Conservation (phyloP, 345 rosid genomes). For the Citropsis articulata region DNA sequence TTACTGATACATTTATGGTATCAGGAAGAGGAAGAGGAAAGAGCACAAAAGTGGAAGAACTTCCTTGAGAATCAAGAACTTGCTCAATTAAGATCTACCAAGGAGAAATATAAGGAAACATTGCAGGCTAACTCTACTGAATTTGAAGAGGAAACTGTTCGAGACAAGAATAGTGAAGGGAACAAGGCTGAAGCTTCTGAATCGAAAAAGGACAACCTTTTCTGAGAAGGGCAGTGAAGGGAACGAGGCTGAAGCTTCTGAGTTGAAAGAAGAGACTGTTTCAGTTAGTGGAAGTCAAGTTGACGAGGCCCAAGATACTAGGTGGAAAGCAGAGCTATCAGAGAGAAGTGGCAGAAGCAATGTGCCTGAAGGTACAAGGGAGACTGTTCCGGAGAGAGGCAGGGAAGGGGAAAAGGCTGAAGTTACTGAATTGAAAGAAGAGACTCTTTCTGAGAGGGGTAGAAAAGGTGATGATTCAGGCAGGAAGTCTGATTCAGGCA, state of each 20-base stretch:
- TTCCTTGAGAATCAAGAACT: slow-evolving; percentile 57
- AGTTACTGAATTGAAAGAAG: neutral
- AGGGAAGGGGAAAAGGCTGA: slow-evolving; percentile 5
- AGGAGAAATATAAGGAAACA: slow-evolving; percentile 24
- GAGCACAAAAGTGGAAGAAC: slow-evolving; percentile 61
- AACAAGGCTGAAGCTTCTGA: slow-evolving; percentile 25
- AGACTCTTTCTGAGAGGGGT: slow-evolving; percentile 17
- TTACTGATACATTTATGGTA: slow-evolving; percentile 23
- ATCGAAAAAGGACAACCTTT: slow-evolving; percentile 17
- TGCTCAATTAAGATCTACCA: slow-evolving; percentile 23
- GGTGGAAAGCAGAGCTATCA: neutral
- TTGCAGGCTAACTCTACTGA: slow-evolving; percentile 21
- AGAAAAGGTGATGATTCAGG: slow-evolving; percentile 27
- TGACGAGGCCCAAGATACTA: neutral
- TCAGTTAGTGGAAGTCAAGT: neutral
- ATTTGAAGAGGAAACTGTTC: slow-evolving; percentile 21
- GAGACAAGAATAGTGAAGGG: slow-evolving; percentile 38
- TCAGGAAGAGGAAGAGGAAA: slow-evolving; percentile 94
- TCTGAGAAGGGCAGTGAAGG: slow-evolving; percentile 26
- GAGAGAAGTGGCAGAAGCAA: slow-evolving; percentile 1
- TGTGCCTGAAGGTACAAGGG: neutral
- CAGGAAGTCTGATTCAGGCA: too few relatives aligned
- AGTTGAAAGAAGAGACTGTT: slow-evolving; percentile 3
- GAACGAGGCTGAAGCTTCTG: neutral
- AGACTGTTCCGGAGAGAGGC: slow-evolving; percentile 12